Percentiles rank a stretch among this genome's conserved stretches.
Conservation (phyloP, 2,329 filamentous ascomycete species). For the Juglanconis oblonga region DNA sequence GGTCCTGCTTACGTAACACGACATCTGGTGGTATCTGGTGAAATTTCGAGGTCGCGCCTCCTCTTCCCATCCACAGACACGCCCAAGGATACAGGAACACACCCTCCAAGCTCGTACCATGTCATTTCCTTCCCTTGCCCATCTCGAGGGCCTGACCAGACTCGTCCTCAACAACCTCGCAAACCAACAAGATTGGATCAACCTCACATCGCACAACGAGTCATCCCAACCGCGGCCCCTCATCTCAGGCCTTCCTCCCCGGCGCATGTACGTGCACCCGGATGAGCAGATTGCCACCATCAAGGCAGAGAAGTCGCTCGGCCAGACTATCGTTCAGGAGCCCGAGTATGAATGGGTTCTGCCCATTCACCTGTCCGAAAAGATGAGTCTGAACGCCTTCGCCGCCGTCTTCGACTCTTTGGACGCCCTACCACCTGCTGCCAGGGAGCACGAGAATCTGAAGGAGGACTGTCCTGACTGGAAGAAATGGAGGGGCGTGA, state of each 20-base stretch:
- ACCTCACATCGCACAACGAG: constrained; percentile 52
- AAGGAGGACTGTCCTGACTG: constrained; percentile 28
- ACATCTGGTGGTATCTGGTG: no score
- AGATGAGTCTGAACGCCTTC: constrained; percentile 66
- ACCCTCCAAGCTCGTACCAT: constrained; percentile 17
- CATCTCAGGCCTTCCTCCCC: constrained; percentile 70
- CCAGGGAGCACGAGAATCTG: constrained; percentile 19
- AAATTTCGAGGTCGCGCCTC: no score
- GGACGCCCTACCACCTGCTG: constrained; percentile 38
- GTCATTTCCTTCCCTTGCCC: constrained; percentile 22
- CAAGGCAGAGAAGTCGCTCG: constrained; percentile 52
- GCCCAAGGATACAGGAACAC: background rate
- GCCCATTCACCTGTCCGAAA: constrained; percentile 69
- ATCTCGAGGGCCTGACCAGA: constrained; percentile 44
- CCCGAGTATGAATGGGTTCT: constrained; percentile 70
- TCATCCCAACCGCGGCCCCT: constrained; percentile 57
- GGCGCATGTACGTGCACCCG: constrained; percentile 73
- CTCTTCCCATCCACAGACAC: no score
- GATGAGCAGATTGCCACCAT: constrained; percentile 77
- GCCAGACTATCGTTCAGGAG: constrained; percentile 42
- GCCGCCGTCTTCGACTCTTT: constrained; percentile 68
- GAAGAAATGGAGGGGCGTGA: constrained; percentile 41
- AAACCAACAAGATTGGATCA: constrained; percentile 73
- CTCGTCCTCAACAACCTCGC: constrained; percentile 69
- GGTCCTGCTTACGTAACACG: no score